Conservation (phyloP, 1,284 basidiomycete genomes). For the Volvariella surrecta region DNA sequence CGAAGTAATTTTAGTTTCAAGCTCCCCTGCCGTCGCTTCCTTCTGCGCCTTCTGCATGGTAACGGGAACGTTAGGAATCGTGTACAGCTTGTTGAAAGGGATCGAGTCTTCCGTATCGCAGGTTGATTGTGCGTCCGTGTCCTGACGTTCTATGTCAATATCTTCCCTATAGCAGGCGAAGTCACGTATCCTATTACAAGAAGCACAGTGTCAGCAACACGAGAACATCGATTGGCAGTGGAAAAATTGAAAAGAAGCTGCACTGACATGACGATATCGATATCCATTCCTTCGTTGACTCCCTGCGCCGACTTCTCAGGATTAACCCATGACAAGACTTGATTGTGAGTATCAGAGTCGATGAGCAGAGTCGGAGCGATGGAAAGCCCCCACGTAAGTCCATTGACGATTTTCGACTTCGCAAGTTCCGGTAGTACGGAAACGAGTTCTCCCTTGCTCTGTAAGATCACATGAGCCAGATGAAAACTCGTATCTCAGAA, state of each 20-base stretch:
- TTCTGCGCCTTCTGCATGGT: no score
- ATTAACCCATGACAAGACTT: slow-evolving; percentile 5
- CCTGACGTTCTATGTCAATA: no score
- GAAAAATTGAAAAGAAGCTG: not conserved
- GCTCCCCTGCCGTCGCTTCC: no score
- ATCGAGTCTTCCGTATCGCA: no score
- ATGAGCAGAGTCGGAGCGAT: slow-evolving; percentile 23
- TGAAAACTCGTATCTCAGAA: no score
- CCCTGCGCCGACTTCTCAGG: slow-evolving; percentile 6
- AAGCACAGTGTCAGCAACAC: not conserved
- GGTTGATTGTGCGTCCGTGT: no score
- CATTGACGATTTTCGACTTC: slow-evolving; percentile 20
- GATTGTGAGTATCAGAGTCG: slow-evolving; percentile 15
- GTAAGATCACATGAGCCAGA: not conserved
- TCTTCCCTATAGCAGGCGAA: slow-evolving; percentile 11
- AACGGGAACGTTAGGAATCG: no score
- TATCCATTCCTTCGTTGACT: slow-evolving; percentile 3
- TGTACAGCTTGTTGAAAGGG: no score
- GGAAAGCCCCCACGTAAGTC: slow-evolving; percentile 22
- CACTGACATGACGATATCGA: slow-evolving; percentile 13
- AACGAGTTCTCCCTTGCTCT: slow-evolving; percentile 24
- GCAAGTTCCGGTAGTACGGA: slow-evolving; percentile 22
- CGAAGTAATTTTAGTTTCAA: no score
- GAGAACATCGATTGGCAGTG: not conserved
- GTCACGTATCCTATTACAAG: slow-evolving; percentile 11